Conservation (phyloP, 106 monocot genomes). For the Ottelia alismoides region DNA sequence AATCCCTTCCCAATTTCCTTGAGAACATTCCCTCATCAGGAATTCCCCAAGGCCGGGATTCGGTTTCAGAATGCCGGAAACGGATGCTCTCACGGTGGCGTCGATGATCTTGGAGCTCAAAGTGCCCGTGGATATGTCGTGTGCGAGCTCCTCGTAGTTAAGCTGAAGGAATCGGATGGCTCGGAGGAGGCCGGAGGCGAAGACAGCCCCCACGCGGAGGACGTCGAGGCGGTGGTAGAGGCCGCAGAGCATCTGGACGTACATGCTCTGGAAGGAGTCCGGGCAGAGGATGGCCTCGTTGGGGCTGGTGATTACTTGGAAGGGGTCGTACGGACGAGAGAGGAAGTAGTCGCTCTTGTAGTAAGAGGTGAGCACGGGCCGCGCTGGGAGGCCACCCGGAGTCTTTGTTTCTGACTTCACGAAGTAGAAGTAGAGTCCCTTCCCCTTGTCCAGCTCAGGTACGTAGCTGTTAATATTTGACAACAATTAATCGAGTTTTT, state of each 20-base stretch:
- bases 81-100: conserved; percentile 9
- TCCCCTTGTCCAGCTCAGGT: conserved; percentile 22
- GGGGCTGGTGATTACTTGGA: conserved; percentile 16
- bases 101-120: conserved; percentile 15
- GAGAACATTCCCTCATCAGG: conserved; percentile 3
- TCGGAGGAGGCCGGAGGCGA: conserved; percentile 27
- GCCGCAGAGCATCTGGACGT: conserved; percentile 27
- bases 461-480: conserved; percentile 7
- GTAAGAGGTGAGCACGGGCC: conserved; percentile 25
- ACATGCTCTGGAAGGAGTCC: conserved; percentile 31
- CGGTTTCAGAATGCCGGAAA: conserved; percentile 1
- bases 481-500: neutral
- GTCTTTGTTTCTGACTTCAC: conserved; percentile 27
- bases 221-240: conserved; percentile 20
- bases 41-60: conserved; percentile 4
- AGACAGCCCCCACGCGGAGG: conserved; percentile 23
- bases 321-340: conserved; percentile 21
- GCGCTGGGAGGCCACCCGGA: conserved; percentile 16
- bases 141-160: conserved; percentile 16
- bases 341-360: conserved; percentile 28
- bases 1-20: conserved; percentile 19
- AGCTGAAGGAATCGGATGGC: conserved; percentile 27
- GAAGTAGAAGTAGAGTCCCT: conserved; percentile 20
- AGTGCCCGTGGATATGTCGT: conserved; percentile 13
- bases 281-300: conserved; percentile 24